These are phyloP conservation scores for Rubus parviflorus DNA, from an alignment of 306 rosid genomes.

Conservation along the genomic window DNA sequence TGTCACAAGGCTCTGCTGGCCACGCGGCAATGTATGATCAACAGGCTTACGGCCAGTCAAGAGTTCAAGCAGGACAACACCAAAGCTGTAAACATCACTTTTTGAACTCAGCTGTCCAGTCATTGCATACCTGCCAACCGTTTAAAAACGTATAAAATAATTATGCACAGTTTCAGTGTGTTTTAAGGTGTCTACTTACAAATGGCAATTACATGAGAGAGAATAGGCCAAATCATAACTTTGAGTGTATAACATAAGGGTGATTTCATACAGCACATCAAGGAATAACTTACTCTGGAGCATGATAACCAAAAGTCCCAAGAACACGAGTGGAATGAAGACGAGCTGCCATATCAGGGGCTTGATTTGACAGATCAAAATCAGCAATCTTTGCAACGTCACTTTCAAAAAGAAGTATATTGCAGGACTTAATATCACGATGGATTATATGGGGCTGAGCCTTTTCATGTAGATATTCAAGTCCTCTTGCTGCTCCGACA, in stretches of 20 bases:
- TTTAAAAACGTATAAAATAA: constrained; percentile 14
- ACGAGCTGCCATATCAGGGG: constrained; percentile 80
- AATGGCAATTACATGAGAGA: background rate
- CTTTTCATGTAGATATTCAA: constrained; percentile 75
- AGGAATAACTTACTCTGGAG: constrained; percentile 72
- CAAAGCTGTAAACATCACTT: constrained; percentile 85
- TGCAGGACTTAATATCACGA: constrained; percentile 83
- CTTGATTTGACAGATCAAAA: constrained; percentile 79
- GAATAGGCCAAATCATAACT: background rate
- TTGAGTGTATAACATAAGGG: background rate
- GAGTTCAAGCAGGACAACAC: constrained; percentile 73
- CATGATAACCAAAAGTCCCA: constrained; percentile 88
- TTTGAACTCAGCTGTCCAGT: constrained; percentile 70
- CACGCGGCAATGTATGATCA: constrained; percentile 78
- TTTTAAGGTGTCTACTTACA: background rate
- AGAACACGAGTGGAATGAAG: constrained; percentile 93
- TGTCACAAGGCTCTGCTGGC: constrained; percentile 90
- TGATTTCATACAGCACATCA: background rate
- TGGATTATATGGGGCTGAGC: constrained; percentile 69
- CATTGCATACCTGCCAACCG: constrained; percentile 69
- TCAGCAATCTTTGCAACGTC: constrained; percentile 78
- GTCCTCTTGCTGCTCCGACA: constrained; percentile 79
- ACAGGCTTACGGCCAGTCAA: constrained; percentile 83
- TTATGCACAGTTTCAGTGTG: background rate
- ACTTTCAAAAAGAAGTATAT: constrained; percentile 66